Evolutionary conservation across 1,284 basidiomycete species (phyloP), one percentile per base, ranked within the genome.

Genomic region (Chiua sp.): DNA sequence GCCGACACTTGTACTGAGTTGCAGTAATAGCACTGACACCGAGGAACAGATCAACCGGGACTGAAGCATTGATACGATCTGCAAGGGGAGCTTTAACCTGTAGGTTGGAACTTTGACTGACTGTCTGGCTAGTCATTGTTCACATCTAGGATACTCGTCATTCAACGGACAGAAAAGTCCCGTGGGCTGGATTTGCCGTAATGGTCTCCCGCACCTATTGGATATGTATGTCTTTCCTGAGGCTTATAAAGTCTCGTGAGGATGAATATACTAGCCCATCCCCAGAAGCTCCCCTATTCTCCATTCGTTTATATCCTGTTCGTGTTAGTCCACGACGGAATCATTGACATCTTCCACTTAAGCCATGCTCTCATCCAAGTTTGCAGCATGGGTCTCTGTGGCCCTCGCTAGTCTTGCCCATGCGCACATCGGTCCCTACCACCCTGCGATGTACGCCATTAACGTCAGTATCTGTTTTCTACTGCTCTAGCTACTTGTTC

Each of bases 331-430:
- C 58, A 18, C 35, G 53, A 56, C n/a, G 52, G 22, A 35, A 51
- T 44, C 48, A 47, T 46, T 47, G 6, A 46, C 10, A 33, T n/a
- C 26, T 13, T 44, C 37, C 35, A n/a, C n/a, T n/a, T n/a, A 1
- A 55, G 12, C 35, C 32, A 64, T 70, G 60, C 39, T n/a, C 16
- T 8, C 37, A 12, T 20, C 37, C 37, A 39, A 39, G 13, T 10
- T 37, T 7, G 28, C 51, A 20, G 18, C 46, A 50, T 66, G 59
- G 68, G 32, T 35, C 22, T 49, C 57, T 46, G 28, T 67, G 3
- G 46, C 60, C 44, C 28, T 70, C 18, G 68, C 53, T 50, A 23
- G 55, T 46, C 53, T 68, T 18, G 60, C 48, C 11, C 30, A 39
- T 39, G 68, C 57, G 4, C 65, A 70, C 39, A 11, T 35, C 2